Conservation (phyloP, 805 yeast genomes). For the Candida hungchunana region DNA sequence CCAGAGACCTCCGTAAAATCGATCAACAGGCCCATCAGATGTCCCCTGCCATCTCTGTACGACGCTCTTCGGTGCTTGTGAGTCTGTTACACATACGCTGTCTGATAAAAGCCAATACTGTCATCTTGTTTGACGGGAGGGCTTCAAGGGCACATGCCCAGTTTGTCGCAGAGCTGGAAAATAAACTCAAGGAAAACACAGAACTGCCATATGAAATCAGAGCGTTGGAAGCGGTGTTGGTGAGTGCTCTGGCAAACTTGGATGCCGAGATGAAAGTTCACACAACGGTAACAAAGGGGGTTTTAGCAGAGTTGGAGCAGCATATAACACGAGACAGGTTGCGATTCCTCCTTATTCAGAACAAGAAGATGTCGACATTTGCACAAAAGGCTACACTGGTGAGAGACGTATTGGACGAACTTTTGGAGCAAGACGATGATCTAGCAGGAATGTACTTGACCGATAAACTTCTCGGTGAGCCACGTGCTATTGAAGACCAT, state of each 20-base stretch:
- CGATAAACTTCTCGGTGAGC: constrained; percentile 44
- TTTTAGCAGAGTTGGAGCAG: constrained; percentile 73
- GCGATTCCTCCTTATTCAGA: constrained; percentile 73
- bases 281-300: constrained; percentile 66
- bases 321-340: constrained; percentile 77
- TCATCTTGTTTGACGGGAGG: constrained; percentile 72
- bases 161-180: constrained; percentile 76
- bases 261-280: constrained; percentile 87
- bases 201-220: constrained; percentile 82
- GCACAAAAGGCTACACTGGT: constrained; percentile 79
- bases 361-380: constrained; percentile 80
- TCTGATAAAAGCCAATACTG: constrained; percentile 63
- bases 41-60: constrained; percentile 75
- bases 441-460: constrained; percentile 77
- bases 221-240: constrained; percentile 83
- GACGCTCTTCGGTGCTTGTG: constrained; percentile 66
- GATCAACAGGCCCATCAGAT: constrained; percentile 64
- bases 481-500: constrained; percentile 59
- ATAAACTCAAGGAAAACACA: constrained; percentile 47
- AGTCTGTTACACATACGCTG: constrained; percentile 79
- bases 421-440: constrained; percentile 84
- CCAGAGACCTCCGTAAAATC: constrained; percentile 86
- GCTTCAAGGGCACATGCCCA: constrained; percentile 61
- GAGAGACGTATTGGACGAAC: constrained; percentile 78
- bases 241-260: constrained; percentile 72